A percentile compares a stretch with the other conserved stretches of the same genome.
phyloP scores from a whole-genome alignment of 2,329 filamentous ascomycete genomes.

The Drechmeria coniospora region DNA sequence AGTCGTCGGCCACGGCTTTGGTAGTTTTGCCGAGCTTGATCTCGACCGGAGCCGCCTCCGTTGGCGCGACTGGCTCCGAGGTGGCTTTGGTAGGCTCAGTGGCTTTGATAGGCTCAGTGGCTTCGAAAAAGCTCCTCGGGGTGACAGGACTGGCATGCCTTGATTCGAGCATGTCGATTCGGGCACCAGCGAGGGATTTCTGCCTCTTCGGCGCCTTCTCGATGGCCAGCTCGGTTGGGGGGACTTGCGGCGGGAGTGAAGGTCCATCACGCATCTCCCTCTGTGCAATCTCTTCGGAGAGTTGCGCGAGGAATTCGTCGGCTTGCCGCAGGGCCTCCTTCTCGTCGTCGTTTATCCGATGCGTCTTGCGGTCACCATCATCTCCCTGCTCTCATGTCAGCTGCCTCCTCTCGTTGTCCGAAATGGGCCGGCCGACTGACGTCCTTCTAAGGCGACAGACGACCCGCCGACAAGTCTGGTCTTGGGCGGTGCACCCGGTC shows the following conservation, averaged over 20 bases:
- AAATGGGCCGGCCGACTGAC: conserved; percentile 3
- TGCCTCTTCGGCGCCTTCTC: not conserved
- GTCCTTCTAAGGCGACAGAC: conserved; percentile 13
- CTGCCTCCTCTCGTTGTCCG: not conserved
- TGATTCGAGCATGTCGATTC: not conserved
- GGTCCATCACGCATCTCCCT: not conserved
- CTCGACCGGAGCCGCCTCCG: not conserved
- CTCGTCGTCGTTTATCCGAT: not conserved
- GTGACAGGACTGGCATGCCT: too few species aligned
- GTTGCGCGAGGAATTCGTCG: conserved; percentile 1
- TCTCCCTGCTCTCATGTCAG: not conserved
- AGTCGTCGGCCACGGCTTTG: not conserved
- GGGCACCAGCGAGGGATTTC: not conserved
- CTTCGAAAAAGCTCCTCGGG: too few species aligned
- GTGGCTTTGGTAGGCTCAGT: not conserved
- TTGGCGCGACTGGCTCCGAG: not conserved
- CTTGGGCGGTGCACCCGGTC: not conserved
- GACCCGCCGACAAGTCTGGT: conserved; percentile 7
- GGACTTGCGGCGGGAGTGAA: too few species aligned
- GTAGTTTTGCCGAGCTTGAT: not conserved
- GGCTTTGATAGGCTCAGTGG: not conserved
- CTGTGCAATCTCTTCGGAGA: not conserved
- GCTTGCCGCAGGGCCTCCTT: conserved; percentile 1
- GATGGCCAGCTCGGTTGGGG: not conserved
- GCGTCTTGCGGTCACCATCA: not conserved